Percentiles rank a stretch among this genome's conserved stretches.
phyloP scores from a whole-genome alignment of 1,284 basidiomycete genomes.

The Peniophora sp. region DNA sequence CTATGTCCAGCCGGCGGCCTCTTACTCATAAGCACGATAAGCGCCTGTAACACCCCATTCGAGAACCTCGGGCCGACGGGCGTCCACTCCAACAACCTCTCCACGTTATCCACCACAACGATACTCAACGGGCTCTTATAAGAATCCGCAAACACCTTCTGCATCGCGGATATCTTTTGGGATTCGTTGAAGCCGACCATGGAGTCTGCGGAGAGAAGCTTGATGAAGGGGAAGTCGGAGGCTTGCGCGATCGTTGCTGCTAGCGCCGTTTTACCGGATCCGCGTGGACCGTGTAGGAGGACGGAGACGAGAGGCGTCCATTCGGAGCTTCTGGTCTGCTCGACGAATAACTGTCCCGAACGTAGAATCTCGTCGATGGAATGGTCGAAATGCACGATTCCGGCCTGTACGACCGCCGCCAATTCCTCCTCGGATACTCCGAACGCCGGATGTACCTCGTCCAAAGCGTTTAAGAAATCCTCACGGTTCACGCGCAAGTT shows the following conservation, averaged over 20 bases:
- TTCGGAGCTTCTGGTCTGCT: slow-evolving; percentile 88
- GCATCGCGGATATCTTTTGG: slow-evolving; percentile 89
- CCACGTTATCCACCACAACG: slow-evolving; percentile 93
- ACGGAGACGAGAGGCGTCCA: slow-evolving; percentile 91
- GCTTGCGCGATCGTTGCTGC: slow-evolving; percentile 92
- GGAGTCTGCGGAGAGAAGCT: slow-evolving; percentile 91
- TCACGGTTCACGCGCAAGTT: slow-evolving; percentile 82
- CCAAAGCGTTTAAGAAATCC: slow-evolving; percentile 89
- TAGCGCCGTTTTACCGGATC: slow-evolving; percentile 92
- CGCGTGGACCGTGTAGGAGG: slow-evolving; percentile 84
- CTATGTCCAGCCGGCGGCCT: slow-evolving; percentile 91
- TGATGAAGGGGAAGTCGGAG: slow-evolving; percentile 97
- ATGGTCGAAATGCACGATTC: slow-evolving; percentile 86
- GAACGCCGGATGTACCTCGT: slow-evolving; percentile 95
- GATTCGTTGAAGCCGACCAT: slow-evolving; percentile 94
- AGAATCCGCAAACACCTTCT: slow-evolving; percentile 92
- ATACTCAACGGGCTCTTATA: slow-evolving; percentile 97
- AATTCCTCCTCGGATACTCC: slow-evolving; percentile 98
- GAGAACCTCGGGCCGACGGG: slow-evolving; percentile 96
- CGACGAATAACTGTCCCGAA: slow-evolving; percentile 89
- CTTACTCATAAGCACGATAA: slow-evolving; percentile 85
- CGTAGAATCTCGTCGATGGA: slow-evolving; percentile 79
- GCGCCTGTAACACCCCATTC: slow-evolving; percentile 86
- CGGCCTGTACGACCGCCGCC: slow-evolving; percentile 90
- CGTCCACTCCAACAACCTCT: slow-evolving; percentile 92